A percentile compares a stretch with the other conserved stretches of the same genome.
These are phyloP conservation scores for Malus hybrid DNA, from an alignment of 331 rosid genomes.

Conservation along the genomic window DNA sequence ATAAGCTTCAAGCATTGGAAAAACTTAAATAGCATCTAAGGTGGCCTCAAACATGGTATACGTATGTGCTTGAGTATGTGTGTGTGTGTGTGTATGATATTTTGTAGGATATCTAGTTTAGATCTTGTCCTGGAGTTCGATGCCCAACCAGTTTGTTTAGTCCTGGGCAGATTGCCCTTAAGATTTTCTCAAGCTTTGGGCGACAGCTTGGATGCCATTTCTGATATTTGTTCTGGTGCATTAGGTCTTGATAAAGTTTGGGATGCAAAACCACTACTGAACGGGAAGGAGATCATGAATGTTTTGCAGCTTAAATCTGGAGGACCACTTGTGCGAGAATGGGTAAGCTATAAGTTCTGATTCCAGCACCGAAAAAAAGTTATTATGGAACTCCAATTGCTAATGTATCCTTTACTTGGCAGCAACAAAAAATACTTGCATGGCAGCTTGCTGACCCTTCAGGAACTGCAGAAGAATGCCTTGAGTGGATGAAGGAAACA, in stretches of 20 bases:
- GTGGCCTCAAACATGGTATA: neutral
- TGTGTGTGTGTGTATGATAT: neutral
- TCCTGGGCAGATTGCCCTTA: neutral
- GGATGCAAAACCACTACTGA: slow-evolving; percentile 63
- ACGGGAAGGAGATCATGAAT: slow-evolving; percentile 75
- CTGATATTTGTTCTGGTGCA: neutral
- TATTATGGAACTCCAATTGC: neutral
- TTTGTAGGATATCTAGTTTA: neutral
- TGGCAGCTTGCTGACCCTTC: slow-evolving; percentile 84
- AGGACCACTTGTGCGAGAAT: slow-evolving; percentile 77
- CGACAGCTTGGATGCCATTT: neutral
- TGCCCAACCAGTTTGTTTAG: neutral
- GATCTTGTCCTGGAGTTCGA: neutral
- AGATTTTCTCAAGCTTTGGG: neutral
- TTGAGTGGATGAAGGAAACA: slow-evolving; percentile 64
- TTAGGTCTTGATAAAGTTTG: slow-evolving; percentile 71
- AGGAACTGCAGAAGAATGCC: slow-evolving; percentile 62
- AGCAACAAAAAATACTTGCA: slow-evolving; percentile 68
- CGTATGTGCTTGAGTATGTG: neutral
- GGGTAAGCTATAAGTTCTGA: slow-evolving; percentile 37
- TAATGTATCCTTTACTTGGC: slow-evolving; percentile 20
- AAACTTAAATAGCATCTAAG: neutral
- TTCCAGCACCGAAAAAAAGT: neutral
- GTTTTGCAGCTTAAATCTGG: slow-evolving; percentile 59
- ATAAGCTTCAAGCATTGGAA: neutral